Conservation (phyloP, 2,329 filamentous ascomycete genomes). For the Raffaelea albimanens region DNA sequence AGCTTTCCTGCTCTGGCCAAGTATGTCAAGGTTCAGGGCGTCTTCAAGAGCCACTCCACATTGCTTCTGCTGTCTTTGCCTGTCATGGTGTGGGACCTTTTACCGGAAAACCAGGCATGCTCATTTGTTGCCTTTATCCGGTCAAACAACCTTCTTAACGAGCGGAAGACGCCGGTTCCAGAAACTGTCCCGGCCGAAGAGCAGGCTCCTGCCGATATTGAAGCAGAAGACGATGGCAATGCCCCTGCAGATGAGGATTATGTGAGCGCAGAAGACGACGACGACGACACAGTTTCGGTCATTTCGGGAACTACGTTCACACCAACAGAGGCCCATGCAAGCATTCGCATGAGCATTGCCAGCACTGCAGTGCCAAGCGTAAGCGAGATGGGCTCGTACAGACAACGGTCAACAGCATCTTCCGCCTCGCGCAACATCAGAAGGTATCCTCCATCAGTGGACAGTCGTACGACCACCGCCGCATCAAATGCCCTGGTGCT, state of each 20-base stretch:
- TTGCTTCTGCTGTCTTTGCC: slow-evolving; percentile 48
- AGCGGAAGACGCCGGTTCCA: slow-evolving; percentile 14
- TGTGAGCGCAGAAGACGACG: slow-evolving; percentile 3
- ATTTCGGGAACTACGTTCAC: slow-evolving; percentile 21
- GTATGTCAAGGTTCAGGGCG: slow-evolving; percentile 50
- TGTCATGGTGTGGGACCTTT: slow-evolving; percentile 49
- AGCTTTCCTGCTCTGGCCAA: slow-evolving; percentile 48
- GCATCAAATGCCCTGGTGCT: background rate
- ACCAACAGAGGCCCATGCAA: slow-evolving; percentile 13
- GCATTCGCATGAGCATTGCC: slow-evolving; percentile 13
- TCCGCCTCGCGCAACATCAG: background rate
- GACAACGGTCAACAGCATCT: background rate
- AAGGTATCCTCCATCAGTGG: background rate
- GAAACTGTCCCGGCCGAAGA: background rate
- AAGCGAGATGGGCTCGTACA: background rate
- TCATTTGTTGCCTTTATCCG: slow-evolving; percentile 50
- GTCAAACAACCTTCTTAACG: slow-evolving; percentile 42
- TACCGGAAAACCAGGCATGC: slow-evolving; percentile 47
- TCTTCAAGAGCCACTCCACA: slow-evolving; percentile 53
- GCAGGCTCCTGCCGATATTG: background rate
- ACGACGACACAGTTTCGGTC: slow-evolving; percentile 14
- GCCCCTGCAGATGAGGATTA: slow-evolving; percentile 9
- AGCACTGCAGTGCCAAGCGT: slow-evolving; percentile 8
- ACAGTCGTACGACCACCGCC: background rate
- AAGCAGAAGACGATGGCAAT: background rate